phyloP scores from a whole-genome alignment of 2,329 filamentous ascomycete species.

The Sclerotinia trifoliorum region DNA sequence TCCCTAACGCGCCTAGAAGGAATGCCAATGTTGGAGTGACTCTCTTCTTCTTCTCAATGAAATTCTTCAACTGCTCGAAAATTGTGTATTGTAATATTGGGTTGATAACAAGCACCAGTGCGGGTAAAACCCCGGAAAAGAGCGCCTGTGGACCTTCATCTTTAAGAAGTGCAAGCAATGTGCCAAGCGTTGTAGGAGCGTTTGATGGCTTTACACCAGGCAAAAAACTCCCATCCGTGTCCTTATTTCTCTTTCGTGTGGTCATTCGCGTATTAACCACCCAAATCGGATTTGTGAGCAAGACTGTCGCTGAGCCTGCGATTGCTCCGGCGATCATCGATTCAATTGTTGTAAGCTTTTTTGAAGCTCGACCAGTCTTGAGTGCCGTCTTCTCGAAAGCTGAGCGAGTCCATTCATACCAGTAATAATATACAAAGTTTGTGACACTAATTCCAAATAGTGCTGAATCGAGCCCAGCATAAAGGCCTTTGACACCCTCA shows the following conservation, averaged over 20 bases:
- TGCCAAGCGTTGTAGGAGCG: conserved; percentile 73
- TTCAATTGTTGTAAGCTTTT: conserved; percentile 86
- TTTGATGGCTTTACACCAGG: conserved; percentile 48
- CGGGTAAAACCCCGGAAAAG: conserved; percentile 89
- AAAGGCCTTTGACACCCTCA: conserved; percentile 85
- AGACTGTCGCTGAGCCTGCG: conserved; percentile 88
- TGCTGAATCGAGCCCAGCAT: conserved; percentile 88
- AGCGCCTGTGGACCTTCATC: conserved; percentile 83
- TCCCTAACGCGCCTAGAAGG: conserved; percentile 86
- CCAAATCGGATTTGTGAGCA: conserved; percentile 99
- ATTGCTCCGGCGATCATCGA: conserved; percentile 94
- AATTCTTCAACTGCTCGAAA: conserved; percentile 97
- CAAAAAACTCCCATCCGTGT: conserved; percentile 46
- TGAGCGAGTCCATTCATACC: conserved; percentile 95
- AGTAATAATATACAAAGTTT: conserved; percentile 99
- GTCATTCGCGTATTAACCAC: conserved; percentile 99
- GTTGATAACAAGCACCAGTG: conserved; percentile 93
- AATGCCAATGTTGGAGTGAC: conserved; percentile 87
- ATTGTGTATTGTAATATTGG: conserved; percentile 98
- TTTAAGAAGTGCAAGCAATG: conserved; percentile 73
- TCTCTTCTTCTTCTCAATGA: conserved; percentile 69
- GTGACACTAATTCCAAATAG: conserved; percentile 97
- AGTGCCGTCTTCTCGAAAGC: conserved; percentile 79
- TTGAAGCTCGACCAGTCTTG: conserved; percentile 68
- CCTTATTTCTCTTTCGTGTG: conserved; percentile 65